Evolutionary conservation across 2,329 filamentous ascomycete species (phyloP).

Genomic region (Aspergillus neoniger): DNA sequence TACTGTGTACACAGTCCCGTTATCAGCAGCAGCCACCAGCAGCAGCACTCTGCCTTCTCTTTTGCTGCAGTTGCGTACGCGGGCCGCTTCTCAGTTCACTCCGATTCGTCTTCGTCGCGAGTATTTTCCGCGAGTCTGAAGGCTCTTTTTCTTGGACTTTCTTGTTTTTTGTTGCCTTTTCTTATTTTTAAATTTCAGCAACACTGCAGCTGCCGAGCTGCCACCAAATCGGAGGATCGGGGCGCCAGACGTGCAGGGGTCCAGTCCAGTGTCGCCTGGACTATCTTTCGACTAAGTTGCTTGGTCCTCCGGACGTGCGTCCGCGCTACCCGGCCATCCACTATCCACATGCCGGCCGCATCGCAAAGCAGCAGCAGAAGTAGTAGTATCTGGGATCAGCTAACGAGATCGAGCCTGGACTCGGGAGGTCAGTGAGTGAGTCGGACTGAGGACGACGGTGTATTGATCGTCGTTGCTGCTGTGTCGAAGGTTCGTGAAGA

Average conservation of each 20-base stretch:
- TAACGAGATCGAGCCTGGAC: neutral
- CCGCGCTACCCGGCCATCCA: constrained; percentile 22
- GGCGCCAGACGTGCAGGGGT: constrained; percentile 15
- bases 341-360: constrained; percentile 13
- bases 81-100: neutral
- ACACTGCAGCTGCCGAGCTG: neutral
- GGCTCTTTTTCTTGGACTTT: neutral
- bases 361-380: neutral
- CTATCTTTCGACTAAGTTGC: constrained; percentile 14
- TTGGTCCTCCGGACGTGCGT: constrained; percentile 13
- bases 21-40: neutral
- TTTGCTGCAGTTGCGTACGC: neutral
- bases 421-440: neutral
- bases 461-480: neutral
- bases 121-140: neutral
- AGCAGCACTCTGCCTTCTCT: neutral
- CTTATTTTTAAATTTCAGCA: neutral
- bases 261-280: constrained; percentile 1
- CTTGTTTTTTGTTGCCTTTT: too few relatives aligned
- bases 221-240: neutral
- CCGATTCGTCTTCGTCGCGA: constrained; percentile 5
- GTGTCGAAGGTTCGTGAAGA: neutral
- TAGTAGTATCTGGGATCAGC: constrained; percentile 4
- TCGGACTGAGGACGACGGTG: neutral
- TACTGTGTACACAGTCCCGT: neutral